Percentiles rank a stretch among this genome's conserved stretches.
phyloP scores from a whole-genome alignment of 2,329 filamentous ascomycete genomes.

The Botryotinia calthae region DNA sequence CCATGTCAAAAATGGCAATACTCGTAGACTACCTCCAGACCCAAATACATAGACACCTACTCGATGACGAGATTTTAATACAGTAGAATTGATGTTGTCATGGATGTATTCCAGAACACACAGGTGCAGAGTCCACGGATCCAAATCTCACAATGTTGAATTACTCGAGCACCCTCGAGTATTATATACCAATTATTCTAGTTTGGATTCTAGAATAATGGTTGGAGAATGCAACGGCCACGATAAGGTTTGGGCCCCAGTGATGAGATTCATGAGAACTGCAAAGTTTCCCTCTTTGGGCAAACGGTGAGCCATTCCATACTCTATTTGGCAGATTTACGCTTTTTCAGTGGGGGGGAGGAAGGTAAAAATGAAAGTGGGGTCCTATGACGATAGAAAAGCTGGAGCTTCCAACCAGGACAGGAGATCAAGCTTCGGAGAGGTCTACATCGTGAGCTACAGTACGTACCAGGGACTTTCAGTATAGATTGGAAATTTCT shows the following conservation, averaged over 20 bases:
- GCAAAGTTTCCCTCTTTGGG: background rate
- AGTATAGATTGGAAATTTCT: conserved; percentile 2
- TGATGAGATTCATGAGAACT: background rate
- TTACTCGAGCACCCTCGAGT: background rate
- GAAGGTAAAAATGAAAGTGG: background rate
- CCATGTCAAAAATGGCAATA: background rate
- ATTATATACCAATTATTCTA: background rate
- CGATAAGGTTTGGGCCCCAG: background rate
- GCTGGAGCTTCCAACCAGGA: conserved; percentile 15
- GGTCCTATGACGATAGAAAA: conserved; percentile 19
- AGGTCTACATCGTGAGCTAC: background rate
- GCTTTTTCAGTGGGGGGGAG: background rate
- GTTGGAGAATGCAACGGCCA: background rate
- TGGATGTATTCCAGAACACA: background rate
- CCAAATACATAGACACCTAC: background rate
- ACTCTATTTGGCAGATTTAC: background rate
- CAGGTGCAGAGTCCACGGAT: background rate
- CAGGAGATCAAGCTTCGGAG: conserved; percentile 3
- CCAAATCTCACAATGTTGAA: background rate
- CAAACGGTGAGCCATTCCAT: background rate
- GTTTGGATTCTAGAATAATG: background rate
- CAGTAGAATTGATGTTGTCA: background rate
- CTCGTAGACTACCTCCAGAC: background rate
- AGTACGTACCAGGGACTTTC: background rate
- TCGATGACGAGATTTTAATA: background rate